Base-by-base conservation (phyloP, 192 early-diverging fungal species). In the Glomus cerebriforme region DNA sequence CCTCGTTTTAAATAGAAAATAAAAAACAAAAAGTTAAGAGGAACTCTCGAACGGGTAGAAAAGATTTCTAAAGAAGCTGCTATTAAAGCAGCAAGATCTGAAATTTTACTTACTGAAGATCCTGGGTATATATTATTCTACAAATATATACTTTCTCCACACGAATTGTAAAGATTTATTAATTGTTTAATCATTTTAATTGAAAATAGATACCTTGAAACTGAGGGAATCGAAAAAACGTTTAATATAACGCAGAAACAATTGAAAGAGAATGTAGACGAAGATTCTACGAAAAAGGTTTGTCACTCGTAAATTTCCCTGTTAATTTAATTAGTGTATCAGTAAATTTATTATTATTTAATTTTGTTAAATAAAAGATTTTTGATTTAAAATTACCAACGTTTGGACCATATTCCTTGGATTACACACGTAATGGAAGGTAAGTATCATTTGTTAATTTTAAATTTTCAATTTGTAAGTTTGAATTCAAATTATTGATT, bases 211-310 rank as follows among this genome's bases (percentile, higher is more conserved):
- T 95, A 83, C 78, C 81, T 99, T 62, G 95, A 96, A 83, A 92
- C 95, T 2, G 97, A 99, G 68, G 92, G 91, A 1, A 88, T 96
- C 74, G 97, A 99, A 83, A 90, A 91, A 75, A 99, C 97, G 3
- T 96, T 89, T 82, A 94, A 95, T 77, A 89, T 96, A 63, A 87
- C 89, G 39, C 97, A 98, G 79, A 78, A 85, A 49, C 83, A 91
- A 71, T 76, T 94, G 64, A 82, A 75, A 2, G 86, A 93, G 24
- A 83, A 91, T 58, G 87, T 96, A 22, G 96, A 97, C 79, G 73
- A 93, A 31, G 88, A 88, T 75, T 95, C 93, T 5, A 73, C 87
- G 0, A 84, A 83, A 73, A 97, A 96, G 88, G 90, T 82, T 79
- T 80, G 80, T 60, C 47, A 59, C 15, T 39, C 79, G 37, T 67